These are phyloP conservation scores for Penicillium paneum DNA, from an alignment of 2,329 filamentous ascomycete genomes.

Conservation along the genomic window DNA sequence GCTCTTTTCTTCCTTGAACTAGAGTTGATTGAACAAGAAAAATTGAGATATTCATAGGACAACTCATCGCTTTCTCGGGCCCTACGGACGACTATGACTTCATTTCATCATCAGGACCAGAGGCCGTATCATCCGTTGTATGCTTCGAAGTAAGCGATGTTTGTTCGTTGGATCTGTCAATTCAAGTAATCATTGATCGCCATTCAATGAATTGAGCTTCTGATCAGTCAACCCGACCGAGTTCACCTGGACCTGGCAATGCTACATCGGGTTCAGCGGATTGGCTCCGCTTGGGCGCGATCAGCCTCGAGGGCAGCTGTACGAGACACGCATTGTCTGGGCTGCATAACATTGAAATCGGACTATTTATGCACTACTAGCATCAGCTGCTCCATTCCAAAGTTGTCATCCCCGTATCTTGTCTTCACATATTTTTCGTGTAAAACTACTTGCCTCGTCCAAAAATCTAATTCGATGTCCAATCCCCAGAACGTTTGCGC, in stretches of 20 bases:
- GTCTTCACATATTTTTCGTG: background rate
- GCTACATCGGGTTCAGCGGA: background rate
- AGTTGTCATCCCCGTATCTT: background rate
- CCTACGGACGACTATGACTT: background rate
- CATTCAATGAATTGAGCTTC: background rate
- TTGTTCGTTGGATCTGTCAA: background rate
- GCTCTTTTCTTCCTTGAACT: background rate
- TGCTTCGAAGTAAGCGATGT: background rate
- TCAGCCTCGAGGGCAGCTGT: background rate
- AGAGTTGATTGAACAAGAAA: background rate
- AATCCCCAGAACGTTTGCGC: too few relatives aligned
- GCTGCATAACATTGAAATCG: background rate
- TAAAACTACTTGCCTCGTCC: too few relatives aligned
- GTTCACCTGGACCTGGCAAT: background rate
- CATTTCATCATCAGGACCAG: background rate
- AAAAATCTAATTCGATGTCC: too few relatives aligned
- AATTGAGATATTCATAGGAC: background rate
- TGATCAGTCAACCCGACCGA: background rate
- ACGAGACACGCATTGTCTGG: constrained; percentile 3
- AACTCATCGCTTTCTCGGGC: background rate
- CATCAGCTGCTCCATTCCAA: constrained; percentile 1
- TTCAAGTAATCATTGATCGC: background rate
- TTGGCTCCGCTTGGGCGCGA: background rate
- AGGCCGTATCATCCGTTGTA: background rate
- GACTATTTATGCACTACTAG: constrained; percentile 2